Evolutionary conservation across 306 rosid genomes (phyloP).

Genomic region (Malus sieversii): DNA sequence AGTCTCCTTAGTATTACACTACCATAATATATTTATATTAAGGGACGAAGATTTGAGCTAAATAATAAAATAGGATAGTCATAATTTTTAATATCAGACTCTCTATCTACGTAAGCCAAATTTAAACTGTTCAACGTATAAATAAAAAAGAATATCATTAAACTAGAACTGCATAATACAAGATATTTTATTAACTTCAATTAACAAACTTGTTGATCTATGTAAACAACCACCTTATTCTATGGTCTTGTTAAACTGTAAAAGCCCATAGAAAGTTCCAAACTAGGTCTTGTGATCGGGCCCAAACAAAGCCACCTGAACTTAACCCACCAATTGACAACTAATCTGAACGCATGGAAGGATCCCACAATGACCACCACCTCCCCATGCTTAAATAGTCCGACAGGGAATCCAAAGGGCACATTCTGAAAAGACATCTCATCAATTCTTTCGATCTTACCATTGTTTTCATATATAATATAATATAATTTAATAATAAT

Average conservation of each 20-base stretch:
- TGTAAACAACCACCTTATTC: background rate
- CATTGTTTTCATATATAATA: background rate
- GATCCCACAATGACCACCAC: background rate
- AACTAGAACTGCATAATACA: background rate
- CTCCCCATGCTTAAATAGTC: background rate
- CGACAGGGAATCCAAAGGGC: background rate
- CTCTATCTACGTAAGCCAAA: no score
- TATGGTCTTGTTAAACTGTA: background rate
- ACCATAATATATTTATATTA: no score
- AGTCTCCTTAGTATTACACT: no score
- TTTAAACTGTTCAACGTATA: no score
- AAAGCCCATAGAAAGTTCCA: background rate
- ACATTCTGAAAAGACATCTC: background rate
- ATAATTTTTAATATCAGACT: no score
- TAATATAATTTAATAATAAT: background rate
- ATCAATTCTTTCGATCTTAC: background rate
- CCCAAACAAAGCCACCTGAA: background rate
- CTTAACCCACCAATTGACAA: background rate
- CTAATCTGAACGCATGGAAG: background rate
- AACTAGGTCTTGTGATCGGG: background rate
- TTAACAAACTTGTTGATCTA: background rate
- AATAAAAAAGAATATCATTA: background rate
- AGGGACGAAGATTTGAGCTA: no score
- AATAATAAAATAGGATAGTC: no score
- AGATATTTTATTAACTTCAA: background rate